Conservation (phyloP, 2,329 filamentous ascomycete species). For the Aspergillus persii region DNA sequence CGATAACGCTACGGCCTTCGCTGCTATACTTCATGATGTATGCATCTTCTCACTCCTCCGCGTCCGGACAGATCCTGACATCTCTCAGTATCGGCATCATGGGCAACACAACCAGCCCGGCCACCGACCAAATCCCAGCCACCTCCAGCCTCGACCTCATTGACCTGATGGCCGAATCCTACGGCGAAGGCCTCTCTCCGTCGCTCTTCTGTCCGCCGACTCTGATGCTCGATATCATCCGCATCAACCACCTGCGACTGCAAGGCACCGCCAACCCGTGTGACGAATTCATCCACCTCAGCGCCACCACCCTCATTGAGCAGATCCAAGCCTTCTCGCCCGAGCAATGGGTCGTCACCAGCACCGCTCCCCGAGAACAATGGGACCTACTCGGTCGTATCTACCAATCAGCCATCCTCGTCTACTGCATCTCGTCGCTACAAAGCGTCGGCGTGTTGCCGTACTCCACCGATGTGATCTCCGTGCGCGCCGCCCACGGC, state of each 20-base stretch:
- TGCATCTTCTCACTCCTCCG: background rate
- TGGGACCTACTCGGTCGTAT: slow-evolving; percentile 7
- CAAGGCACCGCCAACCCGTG: background rate
- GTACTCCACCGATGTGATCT: background rate
- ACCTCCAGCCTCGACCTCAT: background rate
- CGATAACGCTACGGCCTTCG: background rate
- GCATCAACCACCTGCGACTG: slow-evolving; percentile 7
- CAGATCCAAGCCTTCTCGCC: slow-evolving; percentile 4
- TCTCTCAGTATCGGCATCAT: slow-evolving; percentile 3
- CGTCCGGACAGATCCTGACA: background rate
- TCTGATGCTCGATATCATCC: slow-evolving; percentile 2
- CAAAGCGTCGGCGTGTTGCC: slow-evolving; percentile 4
- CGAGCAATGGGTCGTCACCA: background rate
- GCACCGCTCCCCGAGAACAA: background rate
- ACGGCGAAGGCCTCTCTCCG: slow-evolving; percentile 5
- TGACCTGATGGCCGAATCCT: background rate
- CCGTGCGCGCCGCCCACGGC: slow-evolving; percentile 1
- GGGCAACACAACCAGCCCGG: slow-evolving; percentile 9
- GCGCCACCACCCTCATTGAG: slow-evolving; percentile 1
- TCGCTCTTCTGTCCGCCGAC: slow-evolving; percentile 2
- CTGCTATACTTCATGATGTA: slow-evolving; percentile 10
- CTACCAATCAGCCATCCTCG: slow-evolving; percentile 5
- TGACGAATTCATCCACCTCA: background rate
- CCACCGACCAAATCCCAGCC: slow-evolving; percentile 1
- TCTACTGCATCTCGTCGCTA: slow-evolving; percentile 7